Evolutionary conservation across 768 basidiomycete species (phyloP).

Genomic region (Cystofilobasidium capitatum): DNA sequence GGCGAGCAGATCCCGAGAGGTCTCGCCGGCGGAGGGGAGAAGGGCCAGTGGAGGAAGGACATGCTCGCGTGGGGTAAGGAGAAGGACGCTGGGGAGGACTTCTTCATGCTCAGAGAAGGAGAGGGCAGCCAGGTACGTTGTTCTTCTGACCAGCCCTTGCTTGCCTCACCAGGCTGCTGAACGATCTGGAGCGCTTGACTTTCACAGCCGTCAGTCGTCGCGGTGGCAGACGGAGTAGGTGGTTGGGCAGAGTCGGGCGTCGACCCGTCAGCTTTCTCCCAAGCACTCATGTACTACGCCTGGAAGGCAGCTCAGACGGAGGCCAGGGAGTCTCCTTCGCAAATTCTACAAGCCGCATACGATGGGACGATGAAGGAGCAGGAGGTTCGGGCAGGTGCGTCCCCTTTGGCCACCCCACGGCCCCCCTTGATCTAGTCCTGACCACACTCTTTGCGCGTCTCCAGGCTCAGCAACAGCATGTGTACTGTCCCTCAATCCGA

Average conservation of each 20-base stretch:
- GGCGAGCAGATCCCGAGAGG: constrained; percentile 18
- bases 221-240: constrained; percentile 85
- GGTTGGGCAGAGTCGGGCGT: constrained; percentile 78
- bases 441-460: not conserved
- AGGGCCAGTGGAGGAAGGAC: constrained; percentile 13
- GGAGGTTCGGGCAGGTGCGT: constrained; percentile 34
- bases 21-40: constrained; percentile 8
- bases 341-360: constrained; percentile 34
- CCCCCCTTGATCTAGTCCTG: not conserved
- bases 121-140: not conserved
- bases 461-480: constrained; percentile 30
- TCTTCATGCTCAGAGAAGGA: constrained; percentile 14
- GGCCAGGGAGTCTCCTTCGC: constrained; percentile 21
- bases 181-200: not conserved
- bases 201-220: constrained; percentile 45
- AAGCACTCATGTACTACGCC: constrained; percentile 74
- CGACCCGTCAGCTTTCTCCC: constrained; percentile 82
- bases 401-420: constrained; percentile 11
- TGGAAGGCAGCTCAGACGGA: constrained; percentile 20
- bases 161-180: not conserved
- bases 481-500: constrained; percentile 27
- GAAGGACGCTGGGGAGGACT: constrained; percentile 23
- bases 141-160: not conserved
- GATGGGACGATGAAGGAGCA: constrained; percentile 33
- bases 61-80: constrained; percentile 19